Base-by-base conservation (phyloP, 352 stramenopile species). In the Pythium coloratum region DNA sequence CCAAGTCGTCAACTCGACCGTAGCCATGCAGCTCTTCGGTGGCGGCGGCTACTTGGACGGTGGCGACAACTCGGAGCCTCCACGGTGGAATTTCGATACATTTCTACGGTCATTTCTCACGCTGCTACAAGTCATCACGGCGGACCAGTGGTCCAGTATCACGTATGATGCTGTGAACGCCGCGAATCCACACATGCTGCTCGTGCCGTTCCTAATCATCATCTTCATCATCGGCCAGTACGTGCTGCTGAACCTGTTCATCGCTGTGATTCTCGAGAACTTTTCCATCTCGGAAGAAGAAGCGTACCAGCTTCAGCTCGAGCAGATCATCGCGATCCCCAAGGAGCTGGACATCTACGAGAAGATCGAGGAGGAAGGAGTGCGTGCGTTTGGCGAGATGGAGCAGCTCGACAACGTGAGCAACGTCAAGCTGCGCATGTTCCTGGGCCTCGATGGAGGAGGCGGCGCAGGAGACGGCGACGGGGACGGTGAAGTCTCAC, bases 291-390 rank as follows among this genome's bases (percentile, higher is more conserved):
- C 83, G 0, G 85, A 93, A 58, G 85, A 93, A 56, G 85, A 93
- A 62, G 85, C 85, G 2, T 93, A 93, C 28, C 85, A 93, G 38
- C 68, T 92, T n/a, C 85, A 93, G 66, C 78, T 93, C 26, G 83
- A 84, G 20, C 85, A 90, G 63, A 90, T 93, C 62, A 90, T 93
- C 46, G 85, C 85, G 20, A 90, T 90, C 55, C 85, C 85, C 2
- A 93, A 93, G 44, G 85, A 93, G 26, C 73, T 93, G 4, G 81
- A 90, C 38, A 93, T 93, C 38, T 89, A 90, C 55, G 85, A 93
- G 55, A 88, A 89, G 62, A 91, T 93, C 50, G 85, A 93, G 60
- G 85, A 93, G 64, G 71, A 86, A 50, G 85, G 85, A 32, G 85
- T 93, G 14, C 81, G 85, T 16, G 83, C 82, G 0, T 93, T 93